A percentile compares a stretch with the other conserved stretches of the same genome.
These are phyloP conservation scores for Phytomonas sp. DNA, from an alignment of 208 protist genomes.

Conservation along the genomic window DNA sequence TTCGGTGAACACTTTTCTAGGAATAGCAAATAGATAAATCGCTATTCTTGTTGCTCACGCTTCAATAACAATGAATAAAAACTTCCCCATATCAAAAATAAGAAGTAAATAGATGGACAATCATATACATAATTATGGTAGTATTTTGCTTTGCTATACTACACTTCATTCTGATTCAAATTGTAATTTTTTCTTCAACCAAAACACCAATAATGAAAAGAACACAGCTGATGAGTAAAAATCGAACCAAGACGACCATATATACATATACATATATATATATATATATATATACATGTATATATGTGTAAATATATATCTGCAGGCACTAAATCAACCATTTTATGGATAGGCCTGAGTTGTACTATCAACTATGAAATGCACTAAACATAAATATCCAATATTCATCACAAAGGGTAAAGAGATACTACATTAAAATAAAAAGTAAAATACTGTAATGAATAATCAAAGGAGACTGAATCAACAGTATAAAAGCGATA, in stretches of 20 bases:
- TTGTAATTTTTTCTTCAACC: slow-evolving; percentile 2
- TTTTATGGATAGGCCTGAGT: slow-evolving; percentile 1
- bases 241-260: slow-evolving; percentile 1
- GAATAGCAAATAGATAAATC: not conserved
- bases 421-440: slow-evolving; percentile 4
- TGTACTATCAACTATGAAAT: not conserved
- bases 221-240: slow-evolving; percentile 12
- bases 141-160: not conserved
- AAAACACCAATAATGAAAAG: slow-evolving; percentile 5
- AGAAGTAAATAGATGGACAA: slow-evolving; percentile 3
- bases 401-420: slow-evolving; percentile 9
- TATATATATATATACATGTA: slow-evolving; percentile 5
- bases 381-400: slow-evolving; percentile 4
- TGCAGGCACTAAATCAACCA: not conserved
- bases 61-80: not conserved
- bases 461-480: not conserved
- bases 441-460: slow-evolving; percentile 6
- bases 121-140: not conserved
- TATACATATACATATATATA: slow-evolving; percentile 3
- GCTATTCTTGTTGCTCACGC: not conserved
- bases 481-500: slow-evolving; percentile 5
- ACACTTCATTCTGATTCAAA: not conserved
- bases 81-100: slow-evolving; percentile 2
- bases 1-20: slow-evolving; percentile 2
- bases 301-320: slow-evolving; percentile 1